Base-by-base conservation (phyloP, 164 flowering plant species). In the Vitis rotundifolia region DNA sequence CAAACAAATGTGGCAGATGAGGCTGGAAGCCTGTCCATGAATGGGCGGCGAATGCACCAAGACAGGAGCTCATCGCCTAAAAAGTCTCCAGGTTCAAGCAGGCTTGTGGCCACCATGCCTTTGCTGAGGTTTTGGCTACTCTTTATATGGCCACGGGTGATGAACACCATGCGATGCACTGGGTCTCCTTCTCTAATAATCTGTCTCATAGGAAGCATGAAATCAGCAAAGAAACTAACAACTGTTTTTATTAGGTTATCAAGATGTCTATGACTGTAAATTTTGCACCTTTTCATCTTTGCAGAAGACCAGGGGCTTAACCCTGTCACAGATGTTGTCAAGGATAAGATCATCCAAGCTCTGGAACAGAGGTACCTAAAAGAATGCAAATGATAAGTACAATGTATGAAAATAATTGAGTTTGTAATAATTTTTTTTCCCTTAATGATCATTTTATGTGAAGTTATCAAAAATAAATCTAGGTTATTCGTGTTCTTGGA, bases 171-270 rank as follows among this genome's bases (percentile, higher is more conserved):
- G 9, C 91, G 76, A 19, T 78, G 90, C 68, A 95, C 99, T 0
- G 98, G 97, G 49, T 93, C 96, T 55, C 99, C 97, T 87, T 95
- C 99, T 78, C 92, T 80, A n/a, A 90, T 87, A 15, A 95, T 84
- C 99, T 95, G 86, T 69, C 31, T 22, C 8, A 65, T 31, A 13
- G 8, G 13, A 48, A 58, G 19, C 3, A 49, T 15, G 12, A 49
- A 18, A 61, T 53, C 2, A 15, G 2, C 13, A 58, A 68, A 11
- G 26, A 18, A 59, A 14, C 28, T 18, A 47, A 14, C 13, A 22
- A 10, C 48, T 19, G 12, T n/a, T 31, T 26, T 51, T 57, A 6
- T 14, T 3, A 12, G 2, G 31, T 8, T 11, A 26, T 5, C 28
- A 49, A 22, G 44, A 61, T 60, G 16, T 12, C n/a, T 9, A 63